These are phyloP conservation scores for Talaromyces amestolkiae DNA, from an alignment of 2,329 filamentous ascomycete genomes.

Conservation along the genomic window DNA sequence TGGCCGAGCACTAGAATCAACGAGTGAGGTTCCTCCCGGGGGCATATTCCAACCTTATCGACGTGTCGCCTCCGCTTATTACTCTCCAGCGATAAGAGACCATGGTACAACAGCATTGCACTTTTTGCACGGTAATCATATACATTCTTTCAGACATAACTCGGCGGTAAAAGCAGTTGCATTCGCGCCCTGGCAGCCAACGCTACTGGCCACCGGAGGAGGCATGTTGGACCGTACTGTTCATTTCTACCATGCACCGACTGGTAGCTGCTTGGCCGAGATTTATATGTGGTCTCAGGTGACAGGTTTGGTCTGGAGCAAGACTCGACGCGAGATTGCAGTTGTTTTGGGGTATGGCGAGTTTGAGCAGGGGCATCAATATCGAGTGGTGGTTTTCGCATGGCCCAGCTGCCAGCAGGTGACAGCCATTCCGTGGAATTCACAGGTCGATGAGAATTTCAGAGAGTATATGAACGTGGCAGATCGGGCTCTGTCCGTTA, in stretches of 20 bases:
- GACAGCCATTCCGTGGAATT: constrained; percentile 79
- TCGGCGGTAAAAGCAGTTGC: constrained; percentile 96
- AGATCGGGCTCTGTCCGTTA: constrained; percentile 14
- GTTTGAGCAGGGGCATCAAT: constrained; percentile 78
- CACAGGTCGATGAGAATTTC: constrained; percentile 38
- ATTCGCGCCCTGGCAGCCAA: constrained; percentile 91
- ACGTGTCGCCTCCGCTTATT: constrained; percentile 17
- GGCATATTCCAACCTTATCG: not conserved
- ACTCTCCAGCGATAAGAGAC: constrained; percentile 13
- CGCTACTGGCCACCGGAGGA: constrained; percentile 83
- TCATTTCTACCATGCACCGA: constrained; percentile 87
- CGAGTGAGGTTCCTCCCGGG: not conserved
- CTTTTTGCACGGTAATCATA: constrained; percentile 58
- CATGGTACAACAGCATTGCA: constrained; percentile 25
- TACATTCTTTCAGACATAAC: constrained; percentile 72
- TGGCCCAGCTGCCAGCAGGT: constrained; percentile 91
- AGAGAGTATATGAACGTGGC: not conserved
- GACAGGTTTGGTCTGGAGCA: constrained; percentile 88
- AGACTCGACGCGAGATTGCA: constrained; percentile 77
- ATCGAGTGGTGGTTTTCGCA: constrained; percentile 85
- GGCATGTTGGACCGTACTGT: constrained; percentile 94
- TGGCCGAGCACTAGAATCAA: not conserved
- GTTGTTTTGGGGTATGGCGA: constrained; percentile 86
- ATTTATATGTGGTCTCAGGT: constrained; percentile 93
- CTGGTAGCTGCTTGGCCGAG: constrained; percentile 79